Base-by-base conservation (phyloP, 768 basidiomycete species). In the Boletellus sp. region DNA sequence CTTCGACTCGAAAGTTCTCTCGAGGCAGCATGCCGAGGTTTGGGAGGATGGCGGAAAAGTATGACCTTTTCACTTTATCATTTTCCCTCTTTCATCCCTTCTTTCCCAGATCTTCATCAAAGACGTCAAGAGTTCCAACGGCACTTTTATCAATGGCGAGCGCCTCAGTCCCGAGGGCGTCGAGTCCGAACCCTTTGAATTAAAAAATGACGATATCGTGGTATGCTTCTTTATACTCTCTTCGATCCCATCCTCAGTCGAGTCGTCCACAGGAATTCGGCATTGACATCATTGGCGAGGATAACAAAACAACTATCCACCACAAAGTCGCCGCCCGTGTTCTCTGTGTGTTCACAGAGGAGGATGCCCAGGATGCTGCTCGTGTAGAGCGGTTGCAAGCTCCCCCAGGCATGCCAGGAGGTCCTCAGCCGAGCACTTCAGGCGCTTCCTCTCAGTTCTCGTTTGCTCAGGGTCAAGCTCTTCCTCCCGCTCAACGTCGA, bases 271-370 rank as follows among this genome's bases (percentile, higher is more conserved):
- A 95, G 94, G 94, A 98, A 85, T 98, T 96, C 67, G 96, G 96
- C 49, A 99, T 98, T 62, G 96, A 98, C 72, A 99, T 99, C 54
- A 90, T 96, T 47, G 90, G 91, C 54, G 96, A 99, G 63, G 96
- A 99, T 75, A 96, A 94, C 77, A 90, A 90, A 70, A 94, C 91
- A 2, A 94, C 97, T 50, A 85, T 98, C 42, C 96, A 99, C 71
- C 94, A 97, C 74, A 98, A 99, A 69, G 96, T 98, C 46, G 93
- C 96, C 10, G 94, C 95, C 4, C 88, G 91, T 24, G 93, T 94
- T 32, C 79, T 90, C 46, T 94, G 94, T 59, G 81, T 97, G 5
- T 85, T 95, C 57, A 81, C 77, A 0, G 85, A 92, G 36, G 89
- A 91, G 51, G 96, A 99, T 61, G 87, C 81, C 1, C 83, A 81